A percentile compares a stretch with the other conserved stretches of the same genome.
Evolutionary conservation across 2,329 filamentous ascomycete species (phyloP).

Genomic region (Coniochaeta prunicola): DNA sequence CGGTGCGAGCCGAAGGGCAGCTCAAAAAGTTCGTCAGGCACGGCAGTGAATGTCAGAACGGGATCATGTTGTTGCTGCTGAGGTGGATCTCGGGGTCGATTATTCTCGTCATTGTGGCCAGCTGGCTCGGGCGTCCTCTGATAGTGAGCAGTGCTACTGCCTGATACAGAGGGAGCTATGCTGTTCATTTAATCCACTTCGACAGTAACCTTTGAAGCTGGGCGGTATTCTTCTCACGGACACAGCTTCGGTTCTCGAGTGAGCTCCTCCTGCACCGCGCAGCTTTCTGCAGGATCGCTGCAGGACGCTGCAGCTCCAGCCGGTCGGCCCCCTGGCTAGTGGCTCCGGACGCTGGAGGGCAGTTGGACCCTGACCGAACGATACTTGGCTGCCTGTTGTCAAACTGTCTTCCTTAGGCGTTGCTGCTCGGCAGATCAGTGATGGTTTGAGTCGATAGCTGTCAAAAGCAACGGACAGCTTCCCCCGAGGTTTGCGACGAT

Average conservation of each 20-base stretch:
- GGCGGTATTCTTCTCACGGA: background rate
- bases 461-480: background rate
- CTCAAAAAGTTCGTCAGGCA: conserved; percentile 31
- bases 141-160: conserved; percentile 12
- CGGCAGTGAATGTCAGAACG: conserved; percentile 31
- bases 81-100: background rate
- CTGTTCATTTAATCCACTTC: conserved; percentile 14
- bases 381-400: background rate
- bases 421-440: background rate
- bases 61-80: conserved; percentile 5
- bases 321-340: conserved; percentile 1
- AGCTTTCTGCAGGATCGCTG: background rate
- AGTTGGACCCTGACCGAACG: conserved; percentile 1
- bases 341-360: background rate
- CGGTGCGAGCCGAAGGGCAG: conserved; percentile 21
- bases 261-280: background rate
- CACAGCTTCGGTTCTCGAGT: background rate
- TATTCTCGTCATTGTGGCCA: conserved; percentile 4
- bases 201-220: background rate
- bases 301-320: background rate
- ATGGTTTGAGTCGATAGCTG: background rate
- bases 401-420: background rate
- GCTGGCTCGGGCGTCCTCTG: background rate
- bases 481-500: background rate
- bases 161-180: conserved; percentile 12